These are phyloP conservation scores for Metarhizium guizhouense DNA, from an alignment of 2,329 filamentous ascomycete species.

Conservation along the genomic window DNA sequence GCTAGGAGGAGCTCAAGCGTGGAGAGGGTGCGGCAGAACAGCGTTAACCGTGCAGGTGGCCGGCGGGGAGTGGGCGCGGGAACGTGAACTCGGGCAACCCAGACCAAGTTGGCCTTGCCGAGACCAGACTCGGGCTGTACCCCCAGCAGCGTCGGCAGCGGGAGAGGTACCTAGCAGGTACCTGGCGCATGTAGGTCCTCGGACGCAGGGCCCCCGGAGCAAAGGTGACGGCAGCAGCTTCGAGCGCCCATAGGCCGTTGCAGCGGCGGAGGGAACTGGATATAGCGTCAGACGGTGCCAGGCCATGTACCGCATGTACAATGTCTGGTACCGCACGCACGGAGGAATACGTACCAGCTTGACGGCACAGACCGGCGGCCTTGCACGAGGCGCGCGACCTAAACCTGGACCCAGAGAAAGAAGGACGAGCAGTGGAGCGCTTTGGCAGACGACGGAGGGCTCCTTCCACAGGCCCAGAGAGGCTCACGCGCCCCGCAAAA, in stretches of 20 bases:
- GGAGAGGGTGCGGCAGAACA: conserved; percentile 33
- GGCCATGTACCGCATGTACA: too few species aligned
- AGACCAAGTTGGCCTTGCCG: too few species aligned
- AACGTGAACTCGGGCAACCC: not conserved
- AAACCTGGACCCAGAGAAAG: too few species aligned
- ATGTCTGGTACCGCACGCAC: too few species aligned
- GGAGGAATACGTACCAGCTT: not conserved
- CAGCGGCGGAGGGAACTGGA: not conserved
- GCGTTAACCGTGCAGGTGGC: conserved; percentile 40
- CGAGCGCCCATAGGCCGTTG: not conserved
- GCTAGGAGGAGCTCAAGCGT: conserved; percentile 30
- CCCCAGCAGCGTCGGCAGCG: not conserved
- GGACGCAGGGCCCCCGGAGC: too few species aligned
- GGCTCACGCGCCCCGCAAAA: too few species aligned
- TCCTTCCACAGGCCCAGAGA: too few species aligned
- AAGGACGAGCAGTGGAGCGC: not conserved
- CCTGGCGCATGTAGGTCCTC: too few species aligned
- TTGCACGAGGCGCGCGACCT: not conserved
- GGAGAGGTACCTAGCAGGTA: not conserved
- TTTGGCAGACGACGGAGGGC: conserved; percentile 2
- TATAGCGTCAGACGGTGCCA: not conserved
- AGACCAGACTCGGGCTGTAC: not conserved
- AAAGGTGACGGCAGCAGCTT: too few species aligned
- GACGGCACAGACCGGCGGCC: not conserved
- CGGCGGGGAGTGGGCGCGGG: conserved; percentile 10